Base-by-base conservation (phyloP, 2,329 filamentous ascomycete species). In the Calonectria pauciramosa region DNA sequence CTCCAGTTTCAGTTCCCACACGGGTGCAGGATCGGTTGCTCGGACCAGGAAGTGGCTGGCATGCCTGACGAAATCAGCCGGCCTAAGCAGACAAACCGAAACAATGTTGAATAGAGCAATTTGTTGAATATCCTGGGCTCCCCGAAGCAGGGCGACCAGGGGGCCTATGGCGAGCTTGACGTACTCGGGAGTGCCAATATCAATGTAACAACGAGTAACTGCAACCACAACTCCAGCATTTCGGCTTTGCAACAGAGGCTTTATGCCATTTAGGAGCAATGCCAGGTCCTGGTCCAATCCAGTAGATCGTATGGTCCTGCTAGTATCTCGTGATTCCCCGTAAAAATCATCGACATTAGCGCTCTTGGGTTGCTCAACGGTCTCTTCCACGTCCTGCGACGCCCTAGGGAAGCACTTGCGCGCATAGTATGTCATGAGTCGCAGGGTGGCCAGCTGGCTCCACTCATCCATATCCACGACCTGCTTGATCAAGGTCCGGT, bases 401-500 rank as follows among this genome's bases (percentile, higher is more conserved):
- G 90, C 90, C 70, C 90, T 89, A 0, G 97, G 96, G 80, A 99
- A 99, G 84, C 95, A 98, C 82, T 91, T 94, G 70, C 97, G 92
- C 2, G 95, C 93, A 84, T 99, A 99, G 28, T 93, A 88, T 1
- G 94, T 93, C 91, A 99, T 93, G 77, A 99, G 88, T 49, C 93
- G 91, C 79, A 99, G 83, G 3, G 94, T 94, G 2, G 95, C 94
- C 69, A 99, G 85, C 86, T 99, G 97, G 52, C 96, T 94, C 97
- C 97, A 99, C 86, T 99, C 97, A 82, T 99, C 97, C 97, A 99
- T 99, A 83, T 99, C 97, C 30, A 98, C 95, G 68, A 99, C 87
- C 87, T 98, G 98, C 84, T 93, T 95, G 76, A 98, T 93, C 76
- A 99, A 87, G 44, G 91, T 89, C 66, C 95, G 92, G 86, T 99